A percentile compares a stretch with the other conserved stretches of the same genome.
Evolutionary conservation across 768 basidiomycete species (phyloP).

Genomic region (Russula abietina): DNA sequence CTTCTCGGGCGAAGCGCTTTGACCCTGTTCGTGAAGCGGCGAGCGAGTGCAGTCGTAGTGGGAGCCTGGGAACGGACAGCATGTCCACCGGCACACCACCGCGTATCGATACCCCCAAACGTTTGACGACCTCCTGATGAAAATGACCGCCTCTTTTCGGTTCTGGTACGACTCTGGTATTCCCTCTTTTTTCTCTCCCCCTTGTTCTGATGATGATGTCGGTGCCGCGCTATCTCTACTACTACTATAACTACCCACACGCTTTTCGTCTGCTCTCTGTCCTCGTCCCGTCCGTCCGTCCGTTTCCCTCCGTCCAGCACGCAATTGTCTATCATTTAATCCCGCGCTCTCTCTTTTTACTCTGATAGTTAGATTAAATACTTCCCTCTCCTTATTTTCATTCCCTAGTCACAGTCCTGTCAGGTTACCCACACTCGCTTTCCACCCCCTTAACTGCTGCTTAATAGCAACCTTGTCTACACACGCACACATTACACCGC

Average conservation of each 20-base stretch:
- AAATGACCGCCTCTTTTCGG: background rate
- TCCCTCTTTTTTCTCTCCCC: background rate
- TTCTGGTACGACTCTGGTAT: conserved; percentile 3
- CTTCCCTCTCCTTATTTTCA: background rate
- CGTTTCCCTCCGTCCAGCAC: background rate
- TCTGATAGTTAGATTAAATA: conserved; percentile 2
- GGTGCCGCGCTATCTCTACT: conserved; percentile 8
- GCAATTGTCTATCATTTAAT: conserved; percentile 8
- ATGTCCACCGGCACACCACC: conserved; percentile 16
- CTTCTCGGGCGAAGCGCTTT: conserved; percentile 19
- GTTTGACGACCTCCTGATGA: conserved; percentile 17
- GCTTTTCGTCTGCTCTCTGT: background rate
- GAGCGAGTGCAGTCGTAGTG: conserved; percentile 15
- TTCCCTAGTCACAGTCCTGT: background rate
- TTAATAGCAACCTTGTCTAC: conserved; percentile 5
- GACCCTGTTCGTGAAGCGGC: conserved; percentile 27
- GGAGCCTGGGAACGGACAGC: conserved; percentile 14
- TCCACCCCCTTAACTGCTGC: background rate
- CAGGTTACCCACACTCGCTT: conserved; percentile 9
- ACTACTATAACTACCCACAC: background rate
- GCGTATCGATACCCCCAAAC: conserved; percentile 17
- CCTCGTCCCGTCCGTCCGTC: background rate
- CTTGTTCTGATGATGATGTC: conserved; percentile 8
- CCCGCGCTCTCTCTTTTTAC: background rate
- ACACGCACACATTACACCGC: background rate